Evolutionary conservation across 768 basidiomycete species (phyloP).

Genomic region (Kwoniella shandongensis): DNA sequence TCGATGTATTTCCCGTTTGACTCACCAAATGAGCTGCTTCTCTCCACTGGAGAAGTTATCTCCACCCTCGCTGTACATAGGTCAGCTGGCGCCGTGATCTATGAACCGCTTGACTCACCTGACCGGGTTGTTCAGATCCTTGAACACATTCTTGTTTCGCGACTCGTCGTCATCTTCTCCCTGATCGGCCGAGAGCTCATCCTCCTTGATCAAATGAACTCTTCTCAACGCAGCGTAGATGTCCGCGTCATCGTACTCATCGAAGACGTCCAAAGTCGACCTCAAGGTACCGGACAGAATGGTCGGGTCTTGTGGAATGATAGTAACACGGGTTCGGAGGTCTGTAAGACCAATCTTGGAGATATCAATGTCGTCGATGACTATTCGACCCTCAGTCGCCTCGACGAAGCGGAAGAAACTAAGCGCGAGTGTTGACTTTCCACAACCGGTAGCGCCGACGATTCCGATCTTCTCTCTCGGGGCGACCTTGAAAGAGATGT

Average conservation of each 20-base stretch:
- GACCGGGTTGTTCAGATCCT: constrained; percentile 44
- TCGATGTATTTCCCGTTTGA: neutral
- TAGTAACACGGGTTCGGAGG: constrained; percentile 70
- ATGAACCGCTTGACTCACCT: constrained; percentile 1
- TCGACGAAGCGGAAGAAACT: constrained; percentile 92
- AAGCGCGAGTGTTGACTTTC: constrained; percentile 58
- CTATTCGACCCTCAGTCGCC: constrained; percentile 70
- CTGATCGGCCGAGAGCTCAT: constrained; percentile 17
- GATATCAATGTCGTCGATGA: constrained; percentile 75
- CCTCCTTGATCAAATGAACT: constrained; percentile 51
- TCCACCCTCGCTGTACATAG: constrained; percentile 62
- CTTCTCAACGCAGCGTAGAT: constrained; percentile 58
- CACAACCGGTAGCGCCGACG: constrained; percentile 55
- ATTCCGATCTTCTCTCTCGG: constrained; percentile 72
- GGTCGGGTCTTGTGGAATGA: constrained; percentile 76
- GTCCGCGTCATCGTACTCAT: constrained; percentile 78
- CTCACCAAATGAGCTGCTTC: constrained; percentile 70
- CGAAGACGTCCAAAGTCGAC: constrained; percentile 79
- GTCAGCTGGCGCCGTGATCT: neutral
- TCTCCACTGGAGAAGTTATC: constrained; percentile 77
- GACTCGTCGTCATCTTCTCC: constrained; percentile 30
- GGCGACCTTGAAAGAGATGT: constrained; percentile 68
- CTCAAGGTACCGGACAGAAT: constrained; percentile 80
- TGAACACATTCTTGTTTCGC: constrained; percentile 51
- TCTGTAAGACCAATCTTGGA: constrained; percentile 76